phyloP scores from a whole-genome alignment of 83 land plant species.

The Picea mariana region DNA sequence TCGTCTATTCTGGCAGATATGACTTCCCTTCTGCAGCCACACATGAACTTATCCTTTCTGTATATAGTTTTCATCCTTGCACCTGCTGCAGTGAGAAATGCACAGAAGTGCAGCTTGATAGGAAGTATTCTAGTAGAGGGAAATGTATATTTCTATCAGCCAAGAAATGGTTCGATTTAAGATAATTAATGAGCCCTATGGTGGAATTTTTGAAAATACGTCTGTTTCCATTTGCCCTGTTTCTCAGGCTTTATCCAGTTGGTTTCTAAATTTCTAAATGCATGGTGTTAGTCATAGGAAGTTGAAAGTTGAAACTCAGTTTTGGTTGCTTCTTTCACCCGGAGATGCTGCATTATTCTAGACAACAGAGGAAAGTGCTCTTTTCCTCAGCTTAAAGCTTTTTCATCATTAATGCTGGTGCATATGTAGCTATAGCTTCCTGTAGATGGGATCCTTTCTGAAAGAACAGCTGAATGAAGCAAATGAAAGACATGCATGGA shows the following conservation, averaged over 20 bases:
- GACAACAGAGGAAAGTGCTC: background rate
- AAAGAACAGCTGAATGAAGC: background rate
- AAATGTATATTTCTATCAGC: background rate
- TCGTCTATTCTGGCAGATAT: background rate
- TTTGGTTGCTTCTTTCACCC: background rate
- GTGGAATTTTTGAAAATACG: background rate
- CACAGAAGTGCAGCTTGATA: constrained; percentile 14
- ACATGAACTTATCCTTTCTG: background rate
- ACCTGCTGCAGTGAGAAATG: background rate
- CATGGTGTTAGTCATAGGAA: background rate
- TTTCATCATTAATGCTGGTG: background rate
- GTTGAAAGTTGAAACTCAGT: constrained; percentile 2
- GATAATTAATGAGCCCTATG: too few species aligned
- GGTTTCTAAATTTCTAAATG: background rate
- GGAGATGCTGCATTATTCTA: background rate
- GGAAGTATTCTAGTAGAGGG: background rate
- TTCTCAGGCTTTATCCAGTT: background rate
- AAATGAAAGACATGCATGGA: background rate
- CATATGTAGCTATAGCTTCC: background rate
- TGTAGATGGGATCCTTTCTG: background rate
- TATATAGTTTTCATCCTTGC: constrained; percentile 1
- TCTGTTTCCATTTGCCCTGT: background rate
- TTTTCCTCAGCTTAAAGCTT: background rate
- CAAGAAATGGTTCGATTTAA: background rate
- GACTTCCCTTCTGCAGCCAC: background rate